Evolutionary conservation across 2,329 filamentous ascomycete species (phyloP).

Genomic region (Scedosporium boydii): DNA sequence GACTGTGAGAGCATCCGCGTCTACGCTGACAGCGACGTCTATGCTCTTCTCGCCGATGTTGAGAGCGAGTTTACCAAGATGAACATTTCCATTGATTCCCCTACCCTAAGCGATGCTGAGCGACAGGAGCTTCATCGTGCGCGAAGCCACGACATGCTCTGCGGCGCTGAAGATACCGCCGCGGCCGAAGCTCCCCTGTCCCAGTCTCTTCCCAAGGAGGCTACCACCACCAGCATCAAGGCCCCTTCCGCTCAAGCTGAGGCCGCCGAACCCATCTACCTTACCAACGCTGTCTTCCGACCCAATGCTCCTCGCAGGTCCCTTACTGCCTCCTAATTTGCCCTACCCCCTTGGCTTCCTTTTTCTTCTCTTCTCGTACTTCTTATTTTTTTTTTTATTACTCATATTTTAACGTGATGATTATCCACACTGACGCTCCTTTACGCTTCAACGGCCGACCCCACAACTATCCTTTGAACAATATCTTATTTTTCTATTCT

Average conservation of each 20-base stretch:
- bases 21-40: constrained; percentile 59
- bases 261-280: constrained; percentile 26
- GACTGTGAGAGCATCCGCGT: constrained; percentile 57
- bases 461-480: not conserved
- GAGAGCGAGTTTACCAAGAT: constrained; percentile 36
- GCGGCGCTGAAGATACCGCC: constrained; percentile 22
- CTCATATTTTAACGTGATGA: not conserved
- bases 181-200: not conserved
- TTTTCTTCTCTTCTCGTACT: not conserved
- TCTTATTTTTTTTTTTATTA: not conserved
- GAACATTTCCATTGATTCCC: constrained; percentile 14
- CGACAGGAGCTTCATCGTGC: constrained; percentile 34
- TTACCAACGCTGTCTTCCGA: constrained; percentile 42
- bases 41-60: constrained; percentile 56
- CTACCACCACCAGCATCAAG: constrained; percentile 12
- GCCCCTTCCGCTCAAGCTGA: constrained; percentile 17
- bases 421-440: not conserved
- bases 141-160: constrained; percentile 42
- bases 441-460: not conserved
- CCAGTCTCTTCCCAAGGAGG: constrained; percentile 14
- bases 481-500: not conserved
- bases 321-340: not conserved
- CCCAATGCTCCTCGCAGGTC: constrained; percentile 15
- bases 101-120: constrained; percentile 22
- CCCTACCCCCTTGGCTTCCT: not conserved